Base-by-base conservation (phyloP, 2,329 filamentous ascomycete genomes). In the Orbilia oligospora region DNA sequence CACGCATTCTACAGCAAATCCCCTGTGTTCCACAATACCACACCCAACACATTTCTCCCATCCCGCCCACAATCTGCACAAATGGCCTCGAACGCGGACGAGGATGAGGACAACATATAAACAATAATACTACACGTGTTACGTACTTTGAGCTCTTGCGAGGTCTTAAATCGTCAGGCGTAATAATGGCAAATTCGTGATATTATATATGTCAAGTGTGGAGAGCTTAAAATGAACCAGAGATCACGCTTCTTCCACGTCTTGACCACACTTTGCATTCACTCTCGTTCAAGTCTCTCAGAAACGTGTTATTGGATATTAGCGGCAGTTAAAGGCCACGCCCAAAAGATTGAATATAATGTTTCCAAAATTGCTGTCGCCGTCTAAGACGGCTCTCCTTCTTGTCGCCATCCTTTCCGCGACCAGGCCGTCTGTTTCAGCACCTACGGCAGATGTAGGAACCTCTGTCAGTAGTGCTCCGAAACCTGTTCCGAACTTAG, bases 141-240 rank as follows among this genome's bases (percentile, higher is more conserved):
- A 63, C 70, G 49, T 72, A 72, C 70, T 72, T 72, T 75, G 49
- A 73, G 71, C 53, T 63, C 64, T 75, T 68, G 70, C 18, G 70
- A 67, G 38, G 58, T 10, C 64, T 67, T 73, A 73, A 63, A 46
- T 30, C 8, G 18, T 9, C 49, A 22, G 44, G 18, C 20, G n/a
- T 24, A 56, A 3, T 46, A 66, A 66, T 67, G 20, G 20, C 49
- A 24, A 48, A 44, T 58, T 49, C 9, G 10, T 61, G 55, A 18
- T 16, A 22, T 41, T 27, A 4, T 16, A 22, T 38, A 27, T n/a
- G 5, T 18, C 6, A 20, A 56, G 27, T 24, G 6, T 38, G 8
- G n/a, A n/a, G 1, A 22, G 1, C 36, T 61, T 61, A 61, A 36
- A 56, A 36, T 24, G 33, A 61, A 41, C 41, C 41, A 3, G 24